Base-by-base conservation (phyloP, 1,284 basidiomycete species). In the Trametes pubescens region DNA sequence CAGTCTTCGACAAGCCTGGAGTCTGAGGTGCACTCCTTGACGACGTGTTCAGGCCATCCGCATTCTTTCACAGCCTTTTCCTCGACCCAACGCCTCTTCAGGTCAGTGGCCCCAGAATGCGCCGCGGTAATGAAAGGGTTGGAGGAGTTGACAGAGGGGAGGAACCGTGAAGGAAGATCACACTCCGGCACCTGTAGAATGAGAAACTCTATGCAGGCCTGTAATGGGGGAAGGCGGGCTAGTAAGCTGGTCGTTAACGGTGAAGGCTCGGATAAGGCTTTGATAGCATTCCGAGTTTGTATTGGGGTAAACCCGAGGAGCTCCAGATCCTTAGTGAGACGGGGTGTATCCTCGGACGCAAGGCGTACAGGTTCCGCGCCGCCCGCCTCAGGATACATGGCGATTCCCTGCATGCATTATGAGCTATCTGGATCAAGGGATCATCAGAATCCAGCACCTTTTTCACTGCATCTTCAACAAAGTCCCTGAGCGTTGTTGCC, bases 11-110 rank as follows among this genome's bases (percentile, higher is more conserved):
- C 74, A 59, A 80, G 71, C 51, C 68, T 76, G 44, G 74, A 72
- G 68, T 81, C 75, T 9, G 72, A 70, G 55, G 86, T 80, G 59
- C 81, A 84, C 32, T 83, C 80, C 70, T 86, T 87, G 16, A 96
- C 92, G 10, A 85, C 80, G 63, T 90, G 86, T 1, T 85, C 78
- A 8, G 95, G 95, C 80, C 91, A 96, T 2, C 95, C 96, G 47
- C 91, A 93, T 72, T 92, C 86, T 73, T 94, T 95, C 60, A 91
- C 83, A 2, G 94, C 87, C 71, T 90, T 88, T 59, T 98, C 94
- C 65, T 91, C 86, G 2, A 92, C 79, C 96, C 96, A 98, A 16
- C 92, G 84, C 59, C 80, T 84, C 66, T 89, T 90, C 21, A 98
- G 76, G 62, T 90, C 86, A 37, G 86, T 84, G 18, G 77, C 76